Conservation (phyloP, 2,329 filamentous ascomycete genomes). For the Trichoderma afroharzianum region DNA sequence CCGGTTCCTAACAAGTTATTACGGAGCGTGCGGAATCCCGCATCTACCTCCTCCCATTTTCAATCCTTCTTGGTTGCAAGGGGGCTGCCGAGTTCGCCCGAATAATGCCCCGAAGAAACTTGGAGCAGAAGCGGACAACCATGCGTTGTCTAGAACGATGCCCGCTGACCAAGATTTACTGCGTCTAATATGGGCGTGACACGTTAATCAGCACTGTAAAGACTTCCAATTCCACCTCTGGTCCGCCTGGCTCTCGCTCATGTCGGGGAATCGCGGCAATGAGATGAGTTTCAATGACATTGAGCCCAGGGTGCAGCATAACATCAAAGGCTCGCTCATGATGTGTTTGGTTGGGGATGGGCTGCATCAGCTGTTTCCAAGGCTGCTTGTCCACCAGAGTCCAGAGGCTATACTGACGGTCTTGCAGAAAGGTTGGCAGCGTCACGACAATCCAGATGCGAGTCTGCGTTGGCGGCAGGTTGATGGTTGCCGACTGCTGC, state of each 20-base stretch:
- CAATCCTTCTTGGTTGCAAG: background rate
- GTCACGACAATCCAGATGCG: conserved; percentile 68
- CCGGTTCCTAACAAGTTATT: background rate
- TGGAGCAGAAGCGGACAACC: background rate
- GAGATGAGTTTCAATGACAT: conserved; percentile 74
- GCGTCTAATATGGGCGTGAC: conserved; percentile 4
- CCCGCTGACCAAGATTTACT: background rate
- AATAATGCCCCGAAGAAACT: background rate
- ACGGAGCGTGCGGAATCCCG: background rate
- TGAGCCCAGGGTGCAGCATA: conserved; percentile 67
- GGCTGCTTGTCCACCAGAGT: conserved; percentile 66
- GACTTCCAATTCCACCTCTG: conserved; percentile 73
- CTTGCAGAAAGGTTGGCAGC: conserved; percentile 59
- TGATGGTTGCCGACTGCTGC: conserved; percentile 70
- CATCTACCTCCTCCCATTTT: background rate
- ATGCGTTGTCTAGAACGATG: background rate
- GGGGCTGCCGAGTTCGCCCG: background rate
- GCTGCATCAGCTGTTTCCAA: conserved; percentile 44
- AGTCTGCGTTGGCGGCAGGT: conserved; percentile 63
- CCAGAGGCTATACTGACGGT: conserved; percentile 72
- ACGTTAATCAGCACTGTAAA: conserved; percentile 73
- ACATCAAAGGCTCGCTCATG: conserved; percentile 72
- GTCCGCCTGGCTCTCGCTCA: conserved; percentile 53
- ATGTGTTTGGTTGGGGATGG: conserved; percentile 53
- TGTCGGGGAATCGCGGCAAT: conserved; percentile 65